Base-by-base conservation (phyloP, 2,329 filamentous ascomycete species). In the Calonectria pteridis region DNA sequence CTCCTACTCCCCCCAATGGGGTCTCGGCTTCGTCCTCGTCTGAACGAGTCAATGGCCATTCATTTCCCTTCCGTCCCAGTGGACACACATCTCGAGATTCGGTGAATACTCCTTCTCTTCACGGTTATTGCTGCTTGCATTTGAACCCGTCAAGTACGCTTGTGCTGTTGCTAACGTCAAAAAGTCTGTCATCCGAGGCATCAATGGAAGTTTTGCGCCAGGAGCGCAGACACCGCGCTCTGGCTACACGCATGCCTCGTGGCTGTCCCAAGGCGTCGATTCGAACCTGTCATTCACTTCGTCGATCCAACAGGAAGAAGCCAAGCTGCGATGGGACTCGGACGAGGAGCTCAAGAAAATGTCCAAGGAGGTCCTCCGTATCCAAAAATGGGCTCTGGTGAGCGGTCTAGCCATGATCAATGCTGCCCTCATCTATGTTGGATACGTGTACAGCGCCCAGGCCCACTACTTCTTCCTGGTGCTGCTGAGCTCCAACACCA, bases 401-500 rank as follows among this genome's bases (percentile, higher is more conserved):
- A 71, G 81, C 18, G 84, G 84, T 0, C 78, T 86, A 11, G 72
- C 77, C 40, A 66, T 78, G 2, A 75, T 86, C 75, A 86, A 86
- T 64, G 84, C 76, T 3, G 76, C 71, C 1, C 80, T 86, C 46
- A 85, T 86, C 71, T 85, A 82, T 28, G 75, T 85, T 9, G 81
- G 84, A 1, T 80, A 82, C 73, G 81, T 77, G 55, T 86, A 84
- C 55, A 40, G 63, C 29, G 85, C 84, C 76, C 82, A 87, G 69
- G 81, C 84, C 20, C 86, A 85, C 75, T 86, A 86, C 75, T 83
- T 87, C 67, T 85, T 88, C 67, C 85, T 88, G 23, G 79, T 87
- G 0, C 82, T 88, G 1, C 81, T 88, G 58, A 88, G 87, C 77
- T 87, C 86, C 70, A 85, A 86, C 76, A 88, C 87, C 0, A 81